A percentile compares a stretch with the other conserved stretches of the same genome.
These are phyloP conservation scores for Zopfia rhizophila DNA, from an alignment of 2,329 filamentous ascomycete genomes.

Conservation along the genomic window DNA sequence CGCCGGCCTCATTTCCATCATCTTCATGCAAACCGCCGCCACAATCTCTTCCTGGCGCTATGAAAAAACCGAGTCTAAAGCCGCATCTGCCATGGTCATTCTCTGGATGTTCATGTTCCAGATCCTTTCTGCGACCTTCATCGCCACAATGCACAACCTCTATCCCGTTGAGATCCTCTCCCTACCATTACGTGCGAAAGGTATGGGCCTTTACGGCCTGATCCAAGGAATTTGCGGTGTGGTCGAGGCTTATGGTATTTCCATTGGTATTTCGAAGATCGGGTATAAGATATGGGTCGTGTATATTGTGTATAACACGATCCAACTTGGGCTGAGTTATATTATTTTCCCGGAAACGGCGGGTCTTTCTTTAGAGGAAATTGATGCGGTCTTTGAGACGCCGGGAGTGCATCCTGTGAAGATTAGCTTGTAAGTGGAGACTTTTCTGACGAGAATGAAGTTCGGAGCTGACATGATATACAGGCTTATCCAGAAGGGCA, in stretches of 20 bases:
- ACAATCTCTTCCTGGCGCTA: conserved; percentile 63
- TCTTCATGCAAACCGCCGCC: conserved; percentile 57
- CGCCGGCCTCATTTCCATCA: conserved; percentile 55
- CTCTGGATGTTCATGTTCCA: conserved; percentile 63
- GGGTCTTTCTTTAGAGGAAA: conserved; percentile 64
- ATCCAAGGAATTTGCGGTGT: conserved; percentile 58
- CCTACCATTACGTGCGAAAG: conserved; percentile 53
- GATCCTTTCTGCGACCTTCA: conserved; percentile 57
- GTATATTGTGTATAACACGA: conserved; percentile 61
- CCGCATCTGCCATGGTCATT: conserved; percentile 55
- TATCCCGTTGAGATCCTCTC: conserved; percentile 59
- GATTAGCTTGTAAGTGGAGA: no score
- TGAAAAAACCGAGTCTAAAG: conserved; percentile 36
- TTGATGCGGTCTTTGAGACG: conserved; percentile 67
- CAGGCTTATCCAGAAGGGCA: no score
- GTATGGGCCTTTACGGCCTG: conserved; percentile 58
- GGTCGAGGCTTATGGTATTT: conserved; percentile 59
- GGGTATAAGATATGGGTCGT: conserved; percentile 64
- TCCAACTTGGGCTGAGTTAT: conserved; percentile 60
- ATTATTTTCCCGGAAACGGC: conserved; percentile 66
- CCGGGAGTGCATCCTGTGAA: conserved; percentile 55
- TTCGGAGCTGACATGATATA: no score
- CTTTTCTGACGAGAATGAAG: no score
- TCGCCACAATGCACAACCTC: conserved; percentile 62
- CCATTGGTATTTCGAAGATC: conserved; percentile 58